phyloP scores from a whole-genome alignment of 768 basidiomycete genomes.

The Termitomyces sp. region DNA sequence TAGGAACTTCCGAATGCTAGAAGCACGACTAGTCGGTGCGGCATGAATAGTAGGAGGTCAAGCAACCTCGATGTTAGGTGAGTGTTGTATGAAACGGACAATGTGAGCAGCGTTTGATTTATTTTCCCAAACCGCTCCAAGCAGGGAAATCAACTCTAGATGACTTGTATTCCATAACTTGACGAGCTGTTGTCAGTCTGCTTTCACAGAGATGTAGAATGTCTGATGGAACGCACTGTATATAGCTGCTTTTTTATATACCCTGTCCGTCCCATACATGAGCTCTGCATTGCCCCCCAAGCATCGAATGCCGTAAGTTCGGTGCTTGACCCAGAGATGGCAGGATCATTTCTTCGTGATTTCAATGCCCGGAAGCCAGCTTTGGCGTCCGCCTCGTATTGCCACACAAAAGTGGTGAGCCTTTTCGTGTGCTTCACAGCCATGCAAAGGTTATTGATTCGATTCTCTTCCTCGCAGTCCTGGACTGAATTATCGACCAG shows the following conservation, averaged over 20 bases:
- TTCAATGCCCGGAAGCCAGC: conserved; percentile 24
- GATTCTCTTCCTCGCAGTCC: conserved; percentile 16
- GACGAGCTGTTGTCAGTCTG: not conserved
- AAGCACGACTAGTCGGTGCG: not conserved
- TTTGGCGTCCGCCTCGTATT: conserved; percentile 16
- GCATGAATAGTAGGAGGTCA: not conserved
- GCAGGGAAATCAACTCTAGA: conserved; percentile 21
- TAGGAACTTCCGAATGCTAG: conserved; percentile 40
- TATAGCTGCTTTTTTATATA: conserved; percentile 26
- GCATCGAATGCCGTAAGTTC: conserved; percentile 27
- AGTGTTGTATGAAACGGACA: conserved; percentile 22
- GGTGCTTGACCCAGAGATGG: conserved; percentile 22
- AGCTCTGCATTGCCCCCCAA: conserved; percentile 32
- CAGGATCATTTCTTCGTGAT: conserved; percentile 36
- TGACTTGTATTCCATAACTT: conserved; percentile 25
- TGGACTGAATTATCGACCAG: conserved; percentile 22
- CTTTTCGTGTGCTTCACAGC: conserved; percentile 37
- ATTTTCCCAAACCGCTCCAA: conserved; percentile 24
- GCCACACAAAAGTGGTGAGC: conserved; percentile 40
- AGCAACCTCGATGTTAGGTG: conserved; percentile 22
- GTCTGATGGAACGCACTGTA: conserved; percentile 19
- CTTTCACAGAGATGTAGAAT: not conserved
- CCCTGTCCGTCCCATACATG: conserved; percentile 28
- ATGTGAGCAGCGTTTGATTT: conserved; percentile 18
- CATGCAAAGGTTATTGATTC: conserved; percentile 29